Evolutionary conservation across 352 stramenopile genomes (phyloP).

Genomic region (Phytophthora sp.): DNA sequence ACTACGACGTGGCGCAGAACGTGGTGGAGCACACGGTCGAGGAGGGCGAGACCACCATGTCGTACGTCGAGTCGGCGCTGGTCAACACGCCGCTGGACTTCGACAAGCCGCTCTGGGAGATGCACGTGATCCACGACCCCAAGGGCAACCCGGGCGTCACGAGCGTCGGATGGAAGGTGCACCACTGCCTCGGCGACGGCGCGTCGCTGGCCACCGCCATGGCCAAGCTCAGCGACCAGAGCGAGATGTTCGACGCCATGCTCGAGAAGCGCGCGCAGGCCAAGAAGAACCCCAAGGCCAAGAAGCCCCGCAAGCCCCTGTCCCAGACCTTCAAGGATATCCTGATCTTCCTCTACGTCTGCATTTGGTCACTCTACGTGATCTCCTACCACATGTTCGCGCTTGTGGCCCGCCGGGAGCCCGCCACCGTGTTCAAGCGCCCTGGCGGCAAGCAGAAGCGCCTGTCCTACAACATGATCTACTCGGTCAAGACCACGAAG

Average conservation of each 20-base stretch:
- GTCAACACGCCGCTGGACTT: slow-evolving; percentile 76
- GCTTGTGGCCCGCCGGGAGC: slow-evolving; percentile 60
- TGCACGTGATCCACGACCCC: slow-evolving; percentile 64
- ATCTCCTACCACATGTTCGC: slow-evolving; percentile 57
- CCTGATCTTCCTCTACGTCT: slow-evolving; percentile 36
- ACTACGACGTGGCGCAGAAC: slow-evolving; percentile 62
- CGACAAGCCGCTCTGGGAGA: slow-evolving; percentile 76
- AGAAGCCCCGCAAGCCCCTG: slow-evolving; percentile 37
- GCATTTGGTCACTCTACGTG: slow-evolving; percentile 63
- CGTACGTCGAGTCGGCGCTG: slow-evolving; percentile 64
- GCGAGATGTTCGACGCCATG: slow-evolving; percentile 65
- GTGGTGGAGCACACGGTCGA: slow-evolving; percentile 61
- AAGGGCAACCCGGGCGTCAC: slow-evolving; percentile 37
- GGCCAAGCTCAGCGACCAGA: slow-evolving; percentile 78
- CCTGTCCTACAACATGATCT: slow-evolving; percentile 74
- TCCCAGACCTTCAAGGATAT: slow-evolving; percentile 32
- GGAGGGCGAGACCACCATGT: slow-evolving; percentile 60
- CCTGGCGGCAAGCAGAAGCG: slow-evolving; percentile 62
- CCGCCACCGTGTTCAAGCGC: slow-evolving; percentile 71
- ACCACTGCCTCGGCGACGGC: slow-evolving; percentile 83
- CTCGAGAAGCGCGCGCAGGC: slow-evolving; percentile 47
- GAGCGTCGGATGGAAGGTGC: slow-evolving; percentile 69
- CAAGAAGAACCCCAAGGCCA: slow-evolving; percentile 38
- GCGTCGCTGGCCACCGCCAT: slow-evolving; percentile 68
- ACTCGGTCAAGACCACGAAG: slow-evolving; percentile 78